phyloP scores from a whole-genome alignment of 257 asterid species.

The Parsonsia alboflavescens region DNA sequence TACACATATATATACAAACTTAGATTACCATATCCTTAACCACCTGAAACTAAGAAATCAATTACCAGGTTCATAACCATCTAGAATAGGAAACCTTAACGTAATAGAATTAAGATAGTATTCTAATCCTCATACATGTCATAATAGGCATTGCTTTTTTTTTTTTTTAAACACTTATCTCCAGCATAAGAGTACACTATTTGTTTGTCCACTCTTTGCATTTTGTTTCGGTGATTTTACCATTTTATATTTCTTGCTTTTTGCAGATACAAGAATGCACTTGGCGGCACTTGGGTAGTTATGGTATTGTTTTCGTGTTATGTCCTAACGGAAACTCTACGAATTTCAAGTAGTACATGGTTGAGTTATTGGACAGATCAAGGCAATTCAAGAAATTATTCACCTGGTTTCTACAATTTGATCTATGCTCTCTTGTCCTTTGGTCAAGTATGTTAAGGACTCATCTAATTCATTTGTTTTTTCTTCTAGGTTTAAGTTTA shows the following conservation, averaged over 20 bases:
- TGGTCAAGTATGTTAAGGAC: conserved; percentile 54
- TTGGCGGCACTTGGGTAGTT: conserved; percentile 92
- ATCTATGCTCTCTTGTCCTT: conserved; percentile 62
- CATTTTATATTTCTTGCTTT: background rate
- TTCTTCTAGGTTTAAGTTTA: background rate
- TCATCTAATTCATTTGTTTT: background rate
- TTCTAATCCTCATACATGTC: too few relatives aligned
- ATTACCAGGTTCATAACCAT: too few relatives aligned
- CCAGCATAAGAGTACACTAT: background rate
- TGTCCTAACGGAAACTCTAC: conserved; percentile 53
- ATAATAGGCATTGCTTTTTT: too few relatives aligned
- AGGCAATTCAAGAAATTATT: conserved; percentile 29
- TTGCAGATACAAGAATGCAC: conserved; percentile 78
- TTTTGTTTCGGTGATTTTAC: background rate
- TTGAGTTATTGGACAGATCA: conserved; percentile 81
- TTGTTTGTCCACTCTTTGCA: background rate
- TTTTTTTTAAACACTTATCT: background rate
- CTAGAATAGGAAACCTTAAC: too few relatives aligned
- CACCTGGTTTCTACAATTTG: conserved; percentile 62
- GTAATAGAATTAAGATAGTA: too few relatives aligned
- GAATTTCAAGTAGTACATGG: conserved; percentile 92
- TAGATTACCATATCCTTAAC: too few relatives aligned
- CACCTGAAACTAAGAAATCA: too few relatives aligned
- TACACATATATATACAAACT: too few relatives aligned
- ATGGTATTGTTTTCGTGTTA: conserved; percentile 59